These are phyloP conservation scores for Aureobasidium leucospermi DNA, from an alignment of 2,329 filamentous ascomycete species.

Conservation along the genomic window DNA sequence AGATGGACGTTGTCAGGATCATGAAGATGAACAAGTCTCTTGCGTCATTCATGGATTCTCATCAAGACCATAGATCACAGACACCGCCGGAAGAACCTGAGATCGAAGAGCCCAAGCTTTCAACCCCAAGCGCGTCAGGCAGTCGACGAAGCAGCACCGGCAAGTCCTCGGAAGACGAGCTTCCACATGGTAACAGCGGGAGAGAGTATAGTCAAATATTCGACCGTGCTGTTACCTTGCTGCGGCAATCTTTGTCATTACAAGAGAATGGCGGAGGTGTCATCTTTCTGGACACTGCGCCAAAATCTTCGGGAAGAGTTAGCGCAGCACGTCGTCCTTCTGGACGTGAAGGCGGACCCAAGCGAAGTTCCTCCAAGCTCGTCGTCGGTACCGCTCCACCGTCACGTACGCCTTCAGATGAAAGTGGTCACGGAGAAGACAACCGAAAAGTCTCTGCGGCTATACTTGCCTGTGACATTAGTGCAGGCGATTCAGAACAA, in stretches of 20 bases:
- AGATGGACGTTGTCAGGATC: conserved; percentile 24
- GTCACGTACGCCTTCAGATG: neutral
- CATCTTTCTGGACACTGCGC: neutral
- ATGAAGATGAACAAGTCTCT: conserved; percentile 23
- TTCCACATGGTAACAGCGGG: neutral
- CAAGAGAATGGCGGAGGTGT: neutral
- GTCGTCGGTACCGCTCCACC: neutral
- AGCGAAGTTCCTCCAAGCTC: neutral
- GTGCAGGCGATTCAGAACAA: neutral
- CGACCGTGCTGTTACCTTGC: neutral
- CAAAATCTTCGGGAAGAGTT: neutral
- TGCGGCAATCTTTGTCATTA: neutral
- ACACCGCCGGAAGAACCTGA: neutral
- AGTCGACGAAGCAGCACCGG: neutral
- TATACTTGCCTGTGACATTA: neutral
- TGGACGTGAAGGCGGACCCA: neutral
- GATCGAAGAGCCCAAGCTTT: neutral
- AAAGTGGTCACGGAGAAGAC: neutral
- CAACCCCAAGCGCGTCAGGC: neutral
- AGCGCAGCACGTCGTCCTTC: neutral
- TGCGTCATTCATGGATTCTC: conserved; percentile 21
- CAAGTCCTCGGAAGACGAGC: conserved; percentile 4
- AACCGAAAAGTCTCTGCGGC: neutral
- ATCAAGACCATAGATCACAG: neutral
- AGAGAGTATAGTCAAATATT: conserved; percentile 1